A percentile compares a stretch with the other conserved stretches of the same genome.
Evolutionary conservation across 1,284 basidiomycete genomes (phyloP).

Genomic region (Leccinum fuscescens): DNA sequence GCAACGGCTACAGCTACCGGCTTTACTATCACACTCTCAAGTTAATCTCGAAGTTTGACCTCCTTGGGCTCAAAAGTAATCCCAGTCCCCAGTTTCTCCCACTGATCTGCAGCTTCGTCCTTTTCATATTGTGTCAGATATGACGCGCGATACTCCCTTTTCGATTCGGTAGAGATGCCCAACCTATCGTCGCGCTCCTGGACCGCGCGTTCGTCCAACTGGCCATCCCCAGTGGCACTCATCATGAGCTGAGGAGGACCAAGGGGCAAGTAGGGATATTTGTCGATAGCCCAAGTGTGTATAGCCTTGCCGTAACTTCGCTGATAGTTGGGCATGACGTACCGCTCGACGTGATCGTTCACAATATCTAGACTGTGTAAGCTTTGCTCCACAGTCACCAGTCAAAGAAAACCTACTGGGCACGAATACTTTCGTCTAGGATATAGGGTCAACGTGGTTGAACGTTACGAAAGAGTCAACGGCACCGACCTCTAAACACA

Average conservation of each 20-base stretch:
- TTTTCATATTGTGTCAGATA: slow-evolving; percentile 43
- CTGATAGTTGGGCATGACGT: slow-evolving; percentile 47
- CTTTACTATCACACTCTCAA: neutral
- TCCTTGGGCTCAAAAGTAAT: slow-evolving; percentile 20
- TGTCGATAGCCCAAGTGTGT: slow-evolving; percentile 48
- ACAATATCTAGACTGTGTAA: slow-evolving; percentile 27
- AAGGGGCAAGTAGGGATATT: slow-evolving; percentile 45
- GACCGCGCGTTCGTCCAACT: slow-evolving; percentile 29
- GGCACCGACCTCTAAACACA: slow-evolving; percentile 39
- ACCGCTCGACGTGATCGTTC: slow-evolving; percentile 43
- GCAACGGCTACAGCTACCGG: slow-evolving; percentile 3
- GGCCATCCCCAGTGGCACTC: slow-evolving; percentile 40
- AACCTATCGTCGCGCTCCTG: neutral
- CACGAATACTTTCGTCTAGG: slow-evolving; percentile 35
- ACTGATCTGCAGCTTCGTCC: slow-evolving; percentile 38
- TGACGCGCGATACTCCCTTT: slow-evolving; percentile 28
- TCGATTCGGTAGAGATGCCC: neutral
- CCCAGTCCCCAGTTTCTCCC: slow-evolving; percentile 27
- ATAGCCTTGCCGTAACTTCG: slow-evolving; percentile 53
- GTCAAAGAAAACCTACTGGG: slow-evolving; percentile 33
- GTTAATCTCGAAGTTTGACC: slow-evolving; percentile 5
- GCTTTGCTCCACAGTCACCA: neutral
- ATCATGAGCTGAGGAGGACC: slow-evolving; percentile 49
- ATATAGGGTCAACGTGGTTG: neutral
- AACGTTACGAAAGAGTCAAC: neutral